Conservation (phyloP, 148 eudicot genomes). For the Agrostemma githago region DNA sequence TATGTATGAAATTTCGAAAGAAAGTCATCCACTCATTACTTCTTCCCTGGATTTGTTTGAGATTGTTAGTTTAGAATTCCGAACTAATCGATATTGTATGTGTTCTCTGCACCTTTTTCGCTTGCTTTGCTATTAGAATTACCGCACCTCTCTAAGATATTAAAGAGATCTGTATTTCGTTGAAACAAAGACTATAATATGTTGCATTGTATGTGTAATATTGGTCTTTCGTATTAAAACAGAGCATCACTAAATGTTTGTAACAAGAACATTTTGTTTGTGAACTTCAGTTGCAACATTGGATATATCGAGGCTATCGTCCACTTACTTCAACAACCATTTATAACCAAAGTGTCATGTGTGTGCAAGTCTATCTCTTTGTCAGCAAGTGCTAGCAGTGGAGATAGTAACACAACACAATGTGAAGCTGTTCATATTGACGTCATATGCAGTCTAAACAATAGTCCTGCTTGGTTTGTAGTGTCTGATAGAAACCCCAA, state of each 20-base stretch:
- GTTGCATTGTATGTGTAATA: neutral
- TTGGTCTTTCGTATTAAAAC: neutral
- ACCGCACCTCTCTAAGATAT: neutral
- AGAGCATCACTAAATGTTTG: neutral
- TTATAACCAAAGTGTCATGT: constrained; percentile 72
- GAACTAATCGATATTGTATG: neutral
- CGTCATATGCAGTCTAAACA: constrained; percentile 64
- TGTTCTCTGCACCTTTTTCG: neutral
- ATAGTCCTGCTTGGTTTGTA: constrained; percentile 77
- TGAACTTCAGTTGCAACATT: constrained; percentile 56
- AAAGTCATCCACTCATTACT: neutral
- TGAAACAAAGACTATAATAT: neutral
- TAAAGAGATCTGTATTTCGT: neutral
- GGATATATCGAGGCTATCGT: constrained; percentile 81
- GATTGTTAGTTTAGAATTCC: neutral
- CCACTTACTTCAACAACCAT: constrained; percentile 72
- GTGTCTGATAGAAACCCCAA: constrained; percentile 88
- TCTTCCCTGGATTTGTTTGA: neutral
- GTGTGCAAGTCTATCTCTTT: constrained; percentile 68
- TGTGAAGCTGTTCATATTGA: constrained; percentile 53
- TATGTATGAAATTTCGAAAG: neutral
- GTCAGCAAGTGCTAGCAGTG: constrained; percentile 20
- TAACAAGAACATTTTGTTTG: neutral
- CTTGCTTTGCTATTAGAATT: neutral
- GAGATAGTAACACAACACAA: constrained; percentile 9